These are phyloP conservation scores for Lithohypha guttulata DNA, from an alignment of 2,329 filamentous ascomycete species.

Conservation along the genomic window DNA sequence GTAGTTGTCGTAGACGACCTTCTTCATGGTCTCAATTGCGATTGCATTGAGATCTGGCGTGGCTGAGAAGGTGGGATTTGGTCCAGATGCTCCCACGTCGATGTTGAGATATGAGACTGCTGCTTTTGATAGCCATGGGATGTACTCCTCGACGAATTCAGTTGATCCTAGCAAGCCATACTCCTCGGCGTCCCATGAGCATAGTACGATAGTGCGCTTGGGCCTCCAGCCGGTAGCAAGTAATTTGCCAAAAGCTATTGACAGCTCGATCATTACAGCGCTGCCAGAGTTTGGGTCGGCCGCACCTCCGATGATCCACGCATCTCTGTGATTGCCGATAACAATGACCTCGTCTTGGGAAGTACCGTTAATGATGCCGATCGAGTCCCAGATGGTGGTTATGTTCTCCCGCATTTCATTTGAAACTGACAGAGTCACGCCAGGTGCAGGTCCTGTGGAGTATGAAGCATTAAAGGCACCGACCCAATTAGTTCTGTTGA, in stretches of 20 bases:
- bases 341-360: constrained; percentile 76
- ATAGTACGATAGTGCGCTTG: constrained; percentile 81
- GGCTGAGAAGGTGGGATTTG: constrained; percentile 52
- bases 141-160: constrained; percentile 85
- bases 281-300: constrained; percentile 76
- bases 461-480: constrained; percentile 27
- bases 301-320: constrained; percentile 78
- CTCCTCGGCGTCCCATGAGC: constrained; percentile 74
- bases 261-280: constrained; percentile 66
- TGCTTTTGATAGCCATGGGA: constrained; percentile 64
- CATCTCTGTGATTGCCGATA: constrained; percentile 84
- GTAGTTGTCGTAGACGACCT: constrained; percentile 54
- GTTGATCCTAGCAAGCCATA: constrained; percentile 79
- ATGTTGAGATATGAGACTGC: constrained; percentile 79
- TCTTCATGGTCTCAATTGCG: constrained; percentile 34
- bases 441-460: constrained; percentile 24
- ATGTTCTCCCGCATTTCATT: constrained; percentile 54
- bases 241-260: constrained; percentile 63
- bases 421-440: constrained; percentile 21
- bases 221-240: constrained; percentile 69
- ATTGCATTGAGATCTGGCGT: constrained; percentile 54
- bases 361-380: constrained; percentile 75
- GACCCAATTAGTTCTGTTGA: constrained; percentile 27
- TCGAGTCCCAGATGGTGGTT: constrained; percentile 80
- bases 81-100: constrained; percentile 61